Evolutionary conservation across 345 rosid genomes (phyloP), one percentile per base, ranked within the genome.

Genomic region (Carallia pectinifolia): DNA sequence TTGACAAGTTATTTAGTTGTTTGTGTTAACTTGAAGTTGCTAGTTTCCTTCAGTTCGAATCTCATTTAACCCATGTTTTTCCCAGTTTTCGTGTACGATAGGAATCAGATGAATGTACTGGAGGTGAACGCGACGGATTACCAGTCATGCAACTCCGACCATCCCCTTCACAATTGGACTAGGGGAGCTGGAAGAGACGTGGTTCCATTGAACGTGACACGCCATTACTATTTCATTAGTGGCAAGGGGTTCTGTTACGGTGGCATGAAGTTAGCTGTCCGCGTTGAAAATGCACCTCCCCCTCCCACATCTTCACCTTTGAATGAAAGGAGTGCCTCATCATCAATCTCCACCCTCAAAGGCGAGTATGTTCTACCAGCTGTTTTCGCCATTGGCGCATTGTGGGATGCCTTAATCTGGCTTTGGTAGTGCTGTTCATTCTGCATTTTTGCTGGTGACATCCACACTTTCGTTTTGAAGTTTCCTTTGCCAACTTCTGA

Each of bases 61-160:
- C 66, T 69, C 17, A 75, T 17, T 50, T 10, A 7, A 12, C 27
- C 55, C 38, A 37, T 7, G 1, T 53, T 61, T 39, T 31, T 36
- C 12, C 52, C 79, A 95, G 99, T 74, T 81, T 95, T 95, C 52
- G 97, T 92, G 73, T 95, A 92, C 40, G 94, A 95, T 67, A 88
- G 98, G 81, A 85, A 90, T 85, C 97, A 95, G 79, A 76, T 75
- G 87, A 82, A 86, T 30, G 86, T 95, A 59, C 81, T 95, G 19
- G 97, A 95, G 81, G 99, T 95, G 82, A 95, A 95, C 85, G 71
- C 88, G 70, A 90, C 97, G 0, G 82, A 85, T 64, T 95, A 92
- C 52, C 81, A 81, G 79, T 67, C 67, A 1, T 95, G 99, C 87
- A 92, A 82, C 48, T 36, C 92, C 0, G 86, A 88, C 38, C 86